Base-by-base conservation (phyloP, 495 filamentous ascomycete genomes). In the Jackrogersella minutella region DNA sequence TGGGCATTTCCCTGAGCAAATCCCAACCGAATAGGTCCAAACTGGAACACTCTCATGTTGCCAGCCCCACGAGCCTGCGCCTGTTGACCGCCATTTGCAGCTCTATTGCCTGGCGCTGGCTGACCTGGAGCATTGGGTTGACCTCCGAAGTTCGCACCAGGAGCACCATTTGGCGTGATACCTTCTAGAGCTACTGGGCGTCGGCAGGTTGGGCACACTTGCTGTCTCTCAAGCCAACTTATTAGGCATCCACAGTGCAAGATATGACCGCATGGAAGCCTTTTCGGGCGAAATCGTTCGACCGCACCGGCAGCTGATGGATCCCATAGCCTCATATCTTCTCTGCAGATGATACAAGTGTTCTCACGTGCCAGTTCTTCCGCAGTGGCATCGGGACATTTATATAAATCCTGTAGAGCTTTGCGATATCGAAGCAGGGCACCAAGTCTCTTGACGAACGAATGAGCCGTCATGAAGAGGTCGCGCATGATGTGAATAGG, bases 141-240 rank as follows among this genome's bases (percentile, higher is more conserved):
- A 22, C 55, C 68, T 58, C 41, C 62, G 49, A 53, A 55, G 49
- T 73, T 59, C 13, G 55, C 65, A n/a, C 62, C 65, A 11, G 44
- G 58, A 34, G 66, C 53, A 9, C 39, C 63, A 40, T 69, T 49
- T 37, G 66, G 57, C 1, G 14, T 24, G 28, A 49, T 5, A 34
- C 62, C 70, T 0, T 78, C 74, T 22, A 77, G 71, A 40, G 91
- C 77, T 28, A 99, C 96, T 17, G 95, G 86, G 28, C 91, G 84
- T 58, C 95, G 87, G 74, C 95, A 99, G 2, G 94, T 98, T 9
- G 95, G 95, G 76, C 95, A 99, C 19, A 95, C 93, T 75, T 98
- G 96, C 75, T 99, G 95, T 55, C 95, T 88, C 79, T 98, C 95
- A n/a, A 99, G 80, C 95, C 95, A 99, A 74, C 94, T 96, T 71